Percentiles rank a stretch among this genome's conserved stretches.
phyloP scores from a whole-genome alignment of 305 asterid species.

The Solanum hybrid region DNA sequence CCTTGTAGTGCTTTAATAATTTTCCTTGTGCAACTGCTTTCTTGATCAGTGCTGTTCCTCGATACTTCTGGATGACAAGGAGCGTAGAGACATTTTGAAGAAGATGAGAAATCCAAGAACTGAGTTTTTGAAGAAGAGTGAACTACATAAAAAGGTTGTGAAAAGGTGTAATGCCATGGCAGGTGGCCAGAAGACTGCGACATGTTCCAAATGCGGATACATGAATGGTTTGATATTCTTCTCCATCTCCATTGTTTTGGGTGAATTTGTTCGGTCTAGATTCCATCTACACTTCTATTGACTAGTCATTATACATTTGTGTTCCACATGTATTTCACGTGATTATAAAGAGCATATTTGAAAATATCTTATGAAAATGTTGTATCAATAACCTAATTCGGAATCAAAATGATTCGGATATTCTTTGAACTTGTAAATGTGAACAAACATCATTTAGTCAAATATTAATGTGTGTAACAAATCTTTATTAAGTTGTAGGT shows the following conservation, averaged over 20 bases:
- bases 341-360: not conserved
- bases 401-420: not conserved
- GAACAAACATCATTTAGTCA: not conserved
- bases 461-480: not conserved
- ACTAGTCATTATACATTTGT: not conserved
- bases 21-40: not conserved
- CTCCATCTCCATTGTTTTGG: not conserved
- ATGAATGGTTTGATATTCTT: conserved; percentile 50
- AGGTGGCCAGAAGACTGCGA: conserved; percentile 34
- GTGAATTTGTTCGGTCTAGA: not conserved
- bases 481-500: not conserved
- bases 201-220: conserved; percentile 69
- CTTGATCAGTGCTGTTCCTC: conserved; percentile 56
- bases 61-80: conserved; percentile 58
- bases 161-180: conserved; percentile 59
- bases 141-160: conserved; percentile 34
- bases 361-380: not conserved
- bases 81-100: conserved; percentile 34
- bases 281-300: not conserved
- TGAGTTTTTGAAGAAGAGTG: conserved; percentile 63
- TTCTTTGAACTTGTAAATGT: not conserved
- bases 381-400: not conserved
- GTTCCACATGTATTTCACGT: not conserved
- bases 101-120: conserved; percentile 64
- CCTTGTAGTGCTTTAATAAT: not conserved